These are phyloP conservation scores for Calonectria honghensis DNA, from an alignment of 2,329 filamentous ascomycete species.

Conservation along the genomic window DNA sequence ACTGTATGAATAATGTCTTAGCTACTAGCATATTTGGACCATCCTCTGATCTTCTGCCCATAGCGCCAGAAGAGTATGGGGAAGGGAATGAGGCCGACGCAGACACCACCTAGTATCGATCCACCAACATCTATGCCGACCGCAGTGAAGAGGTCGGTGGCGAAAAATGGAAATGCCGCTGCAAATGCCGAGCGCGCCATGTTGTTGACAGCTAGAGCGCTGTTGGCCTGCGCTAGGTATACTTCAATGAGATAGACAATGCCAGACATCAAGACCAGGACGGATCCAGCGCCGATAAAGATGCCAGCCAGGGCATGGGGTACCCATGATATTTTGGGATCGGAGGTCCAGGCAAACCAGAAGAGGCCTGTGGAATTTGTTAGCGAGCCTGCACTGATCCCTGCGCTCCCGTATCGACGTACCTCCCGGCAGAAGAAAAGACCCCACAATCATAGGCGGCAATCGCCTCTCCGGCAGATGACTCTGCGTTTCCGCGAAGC, in stretches of 20 bases:
- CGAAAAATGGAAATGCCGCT: slow-evolving; percentile 8
- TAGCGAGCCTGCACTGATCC: background rate
- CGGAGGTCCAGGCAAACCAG: slow-evolving; percentile 12
- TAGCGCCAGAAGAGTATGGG: slow-evolving; percentile 4
- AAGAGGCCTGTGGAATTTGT: background rate
- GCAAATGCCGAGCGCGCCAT: slow-evolving; percentile 14
- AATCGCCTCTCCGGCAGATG: slow-evolving; percentile 15
- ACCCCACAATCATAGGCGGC: slow-evolving; percentile 16
- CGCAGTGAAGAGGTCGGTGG: background rate
- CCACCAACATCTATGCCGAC: slow-evolving; percentile 4
- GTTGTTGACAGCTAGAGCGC: background rate
- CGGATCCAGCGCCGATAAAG: slow-evolving; percentile 5
- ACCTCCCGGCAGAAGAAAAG: slow-evolving; percentile 7
- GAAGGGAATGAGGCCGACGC: background rate
- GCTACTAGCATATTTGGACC: background rate
- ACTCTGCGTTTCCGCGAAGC: background rate
- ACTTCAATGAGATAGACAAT: slow-evolving; percentile 13
- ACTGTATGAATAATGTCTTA: background rate
- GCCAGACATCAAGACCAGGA: slow-evolving; percentile 11
- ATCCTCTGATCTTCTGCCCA: slow-evolving; percentile 4
- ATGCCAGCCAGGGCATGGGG: background rate
- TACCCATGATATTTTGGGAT: slow-evolving; percentile 14
- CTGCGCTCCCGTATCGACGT: background rate
- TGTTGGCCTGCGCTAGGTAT: slow-evolving; percentile 6
- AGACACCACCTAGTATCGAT: background rate